phyloP scores from a whole-genome alignment of 1,139 yeast species.

The Groenewaldozyma sp. region DNA sequence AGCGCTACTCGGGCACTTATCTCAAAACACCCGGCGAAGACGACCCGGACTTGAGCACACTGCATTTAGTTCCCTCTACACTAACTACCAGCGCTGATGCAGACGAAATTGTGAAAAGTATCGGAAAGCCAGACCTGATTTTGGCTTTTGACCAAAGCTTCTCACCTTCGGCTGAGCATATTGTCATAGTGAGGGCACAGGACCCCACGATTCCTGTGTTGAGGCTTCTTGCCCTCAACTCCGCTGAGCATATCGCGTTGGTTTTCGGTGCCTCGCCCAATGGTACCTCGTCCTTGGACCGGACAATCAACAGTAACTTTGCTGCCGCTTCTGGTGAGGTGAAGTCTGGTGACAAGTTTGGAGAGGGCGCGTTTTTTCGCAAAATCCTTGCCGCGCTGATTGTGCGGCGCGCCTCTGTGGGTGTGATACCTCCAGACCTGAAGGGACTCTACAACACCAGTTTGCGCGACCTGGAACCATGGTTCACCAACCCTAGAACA shows the following conservation, averaged over 20 bases:
- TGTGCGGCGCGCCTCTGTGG: slow-evolving; percentile 75
- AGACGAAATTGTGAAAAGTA: slow-evolving; percentile 6
- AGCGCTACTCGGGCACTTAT: slow-evolving; percentile 52
- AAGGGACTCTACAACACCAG: slow-evolving; percentile 67
- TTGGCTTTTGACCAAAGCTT: slow-evolving; percentile 64
- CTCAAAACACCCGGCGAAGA: slow-evolving; percentile 19
- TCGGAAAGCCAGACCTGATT: slow-evolving; percentile 45
- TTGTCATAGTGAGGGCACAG: slow-evolving; percentile 30
- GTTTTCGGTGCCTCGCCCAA: slow-evolving; percentile 6
- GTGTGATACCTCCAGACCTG: slow-evolving; percentile 70
- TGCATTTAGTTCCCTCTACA: slow-evolving; percentile 28
- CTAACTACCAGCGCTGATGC: not conserved
- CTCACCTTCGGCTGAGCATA: slow-evolving; percentile 31
- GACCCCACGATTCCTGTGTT: slow-evolving; percentile 62
- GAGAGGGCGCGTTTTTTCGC: slow-evolving; percentile 38
- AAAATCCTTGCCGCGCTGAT: slow-evolving; percentile 75
- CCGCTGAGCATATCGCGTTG: slow-evolving; percentile 57
- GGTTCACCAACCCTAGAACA: slow-evolving; percentile 36
- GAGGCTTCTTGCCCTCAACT: slow-evolving; percentile 63
- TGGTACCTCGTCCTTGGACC: not conserved
- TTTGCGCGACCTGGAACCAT: slow-evolving; percentile 50
- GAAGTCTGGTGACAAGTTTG: not conserved
- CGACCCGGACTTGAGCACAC: slow-evolving; percentile 20
- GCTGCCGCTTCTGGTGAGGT: not conserved
- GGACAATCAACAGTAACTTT: not conserved